Evolutionary conservation across 1,284 basidiomycete species (phyloP), one percentile per base, ranked within the genome.

Genomic region (Ceraceosorus bombacis): DNA sequence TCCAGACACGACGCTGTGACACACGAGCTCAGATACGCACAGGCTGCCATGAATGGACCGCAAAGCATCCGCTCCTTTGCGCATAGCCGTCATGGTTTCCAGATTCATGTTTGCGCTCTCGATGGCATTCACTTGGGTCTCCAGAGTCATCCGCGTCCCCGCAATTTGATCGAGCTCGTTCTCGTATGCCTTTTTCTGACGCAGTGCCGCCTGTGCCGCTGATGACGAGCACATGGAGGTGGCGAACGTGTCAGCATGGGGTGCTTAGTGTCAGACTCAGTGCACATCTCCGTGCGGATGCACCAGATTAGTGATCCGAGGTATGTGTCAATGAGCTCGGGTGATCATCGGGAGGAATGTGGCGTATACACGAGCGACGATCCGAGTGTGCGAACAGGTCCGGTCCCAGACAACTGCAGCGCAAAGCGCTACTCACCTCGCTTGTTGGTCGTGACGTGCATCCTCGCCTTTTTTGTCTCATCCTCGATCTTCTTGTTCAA

Each of bases 91-190:
- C 89, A 99, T 93, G 39, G 92, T 97, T 83, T 97, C 93, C 74
- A 90, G 88, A 80, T 99, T 98, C 80, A 98, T 85, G 81, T 97
- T 98, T 54, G 95, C 95, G 17, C 89, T 91, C 80, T 98, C 95
- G 60, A 98, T 85, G 40, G 94, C 94, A 80, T 95, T 94, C 65
- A 98, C 82, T 81, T 98, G 95, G 72, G 89, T 88, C 81, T 97
- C 94, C 54, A 99, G 84, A 68, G 96, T 95, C 80, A 97, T 80
- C 70, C 90, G 85, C 61, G 88, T 89, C 9, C 90, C 90, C 54
- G 87, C 85, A 67, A 98, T 81, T 68, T 87, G 83, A 69, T 96
- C 91, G 59, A 97, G 82, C 78, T 98, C 91, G 57, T 83, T 79
- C 80, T 98, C 94, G 74, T 85, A 86, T 67, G 86, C 83, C 81